Base-by-base conservation (phyloP, 2,329 filamentous ascomycete genomes). In the Diaporthe velutina region DNA sequence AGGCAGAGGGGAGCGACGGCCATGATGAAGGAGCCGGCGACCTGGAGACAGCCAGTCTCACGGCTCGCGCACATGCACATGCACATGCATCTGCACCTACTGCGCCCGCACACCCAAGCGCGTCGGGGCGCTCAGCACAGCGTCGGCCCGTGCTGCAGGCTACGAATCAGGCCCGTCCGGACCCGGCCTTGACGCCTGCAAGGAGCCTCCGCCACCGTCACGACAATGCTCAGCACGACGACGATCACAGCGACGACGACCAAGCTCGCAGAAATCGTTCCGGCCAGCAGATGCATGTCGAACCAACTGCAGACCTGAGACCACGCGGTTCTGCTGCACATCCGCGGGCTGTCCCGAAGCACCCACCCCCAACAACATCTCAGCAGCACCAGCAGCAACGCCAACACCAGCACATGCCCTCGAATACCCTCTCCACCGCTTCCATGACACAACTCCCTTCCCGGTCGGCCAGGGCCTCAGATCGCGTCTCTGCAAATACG, bases 111-210 rank as follows among this genome's bases (percentile, higher is more conserved):
- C 71, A 17, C 52, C 68, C 60, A 54, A 25, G n/a, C 17, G 35
- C 73, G 40, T 48, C 54, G 42, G 67, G 52, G 42, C 66, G 64
- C 45, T n/a, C 68, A 66, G 17, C 57, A n/a, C 74, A 67, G 35
- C 73, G 58, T 28, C 74, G 74, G 72, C 60, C 74, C 72, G 74
- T 74, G 74, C 74, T 70, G 73, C 73, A 57, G 73, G 45, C 70
- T 64, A 68, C 67, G 68, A 74, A 76, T 76, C 74, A 74, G 54
- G 61, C 68, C 60, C 54, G 33, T 35, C 61, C 35, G 55, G 74
- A 54, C 17, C 48, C 64, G 58, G 72, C 55, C 13, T 52, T 57
- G 57, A 76, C 66, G 54, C 45, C 74, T 38, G 73, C 70, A 35
- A 68, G 72, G 61, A 61, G 67, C 52, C 52, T 61, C 57, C 58